These are phyloP conservation scores for Hanseniaspora guilliermondii DNA, from an alignment of 805 yeast genomes.

Conservation along the genomic window DNA sequence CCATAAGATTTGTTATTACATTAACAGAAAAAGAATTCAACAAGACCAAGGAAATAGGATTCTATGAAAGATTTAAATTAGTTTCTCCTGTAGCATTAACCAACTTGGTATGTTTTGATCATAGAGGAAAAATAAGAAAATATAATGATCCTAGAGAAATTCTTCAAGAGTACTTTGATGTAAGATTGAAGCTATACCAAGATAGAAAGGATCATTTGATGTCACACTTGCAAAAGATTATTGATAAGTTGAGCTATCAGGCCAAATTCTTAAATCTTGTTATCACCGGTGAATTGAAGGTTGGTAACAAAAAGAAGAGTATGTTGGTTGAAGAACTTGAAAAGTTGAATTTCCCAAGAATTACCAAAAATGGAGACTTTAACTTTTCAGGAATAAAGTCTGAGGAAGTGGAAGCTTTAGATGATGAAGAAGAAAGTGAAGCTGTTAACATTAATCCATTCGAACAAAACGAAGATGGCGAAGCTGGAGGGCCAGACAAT, in stretches of 20 bases:
- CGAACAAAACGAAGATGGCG: background rate
- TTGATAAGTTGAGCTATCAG: conserved; percentile 64
- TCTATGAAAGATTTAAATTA: conserved; percentile 74
- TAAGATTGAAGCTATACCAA: conserved; percentile 81
- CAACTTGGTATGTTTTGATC: conserved; percentile 94
- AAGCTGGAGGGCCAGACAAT: conserved; percentile 19
- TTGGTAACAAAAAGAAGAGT: conserved; percentile 63
- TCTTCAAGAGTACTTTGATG: conserved; percentile 68
- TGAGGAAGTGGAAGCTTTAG: conserved; percentile 30
- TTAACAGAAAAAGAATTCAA: conserved; percentile 71
- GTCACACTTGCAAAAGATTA: conserved; percentile 54
- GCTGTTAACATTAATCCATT: conserved; percentile 24
- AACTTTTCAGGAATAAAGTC: conserved; percentile 30
- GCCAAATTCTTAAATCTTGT: conserved; percentile 87
- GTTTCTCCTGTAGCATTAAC: conserved; percentile 53
- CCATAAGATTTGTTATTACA: conserved; percentile 66
- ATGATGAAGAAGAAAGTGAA: conserved; percentile 32
- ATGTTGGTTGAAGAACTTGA: conserved; percentile 52
- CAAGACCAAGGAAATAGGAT: conserved; percentile 60
- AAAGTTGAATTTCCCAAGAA: conserved; percentile 57
- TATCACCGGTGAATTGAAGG: conserved; percentile 55
- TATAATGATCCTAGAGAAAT: conserved; percentile 69
- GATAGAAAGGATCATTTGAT: conserved; percentile 75
- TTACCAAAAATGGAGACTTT: conserved; percentile 58
- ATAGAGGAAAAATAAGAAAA: conserved; percentile 72